These are phyloP conservation scores for Neltuma alba DNA, from an alignment of 306 rosid species.

Conservation along the genomic window DNA sequence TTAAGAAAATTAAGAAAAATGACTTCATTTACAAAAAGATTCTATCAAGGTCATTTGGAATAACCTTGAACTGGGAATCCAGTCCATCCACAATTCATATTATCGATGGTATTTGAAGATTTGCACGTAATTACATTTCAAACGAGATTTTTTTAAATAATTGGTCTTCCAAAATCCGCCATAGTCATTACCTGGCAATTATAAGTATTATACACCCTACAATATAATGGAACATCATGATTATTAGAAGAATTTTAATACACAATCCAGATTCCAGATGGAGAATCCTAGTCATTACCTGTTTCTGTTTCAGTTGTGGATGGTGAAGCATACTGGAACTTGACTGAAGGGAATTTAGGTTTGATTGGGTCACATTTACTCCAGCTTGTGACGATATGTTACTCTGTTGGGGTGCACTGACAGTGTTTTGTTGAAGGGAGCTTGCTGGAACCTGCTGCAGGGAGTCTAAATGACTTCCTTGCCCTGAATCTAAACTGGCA, in stretches of 20 bases:
- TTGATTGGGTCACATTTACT: slow-evolving; percentile 64
- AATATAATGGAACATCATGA: not conserved
- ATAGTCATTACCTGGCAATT: slow-evolving; percentile 12
- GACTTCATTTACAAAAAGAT: not conserved
- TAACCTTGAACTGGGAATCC: not conserved
- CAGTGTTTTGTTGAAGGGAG: slow-evolving; percentile 78
- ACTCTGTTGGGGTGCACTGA: slow-evolving; percentile 65
- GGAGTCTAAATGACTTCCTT: slow-evolving; percentile 64
- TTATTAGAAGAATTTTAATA: slow-evolving; percentile 12
- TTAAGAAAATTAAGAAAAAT: not conserved
- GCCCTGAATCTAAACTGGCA: slow-evolving; percentile 68
- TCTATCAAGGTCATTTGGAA: not conserved
- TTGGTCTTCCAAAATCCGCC: not conserved
- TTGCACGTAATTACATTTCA: not conserved
- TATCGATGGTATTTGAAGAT: not conserved
- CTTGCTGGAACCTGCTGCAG: slow-evolving; percentile 64
- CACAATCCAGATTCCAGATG: slow-evolving; percentile 9
- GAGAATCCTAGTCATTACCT: slow-evolving; percentile 34
- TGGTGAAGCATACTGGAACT: slow-evolving; percentile 72
- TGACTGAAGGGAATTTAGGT: slow-evolving; percentile 59
- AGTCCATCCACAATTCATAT: not conserved
- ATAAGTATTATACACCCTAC: slow-evolving; percentile 11
- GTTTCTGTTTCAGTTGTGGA: slow-evolving; percentile 70
- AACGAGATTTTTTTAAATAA: not conserved
- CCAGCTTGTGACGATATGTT: slow-evolving; percentile 77